Base-by-base conservation (phyloP, 2,329 filamentous ascomycete genomes). In the Penicillium sp. region DNA sequence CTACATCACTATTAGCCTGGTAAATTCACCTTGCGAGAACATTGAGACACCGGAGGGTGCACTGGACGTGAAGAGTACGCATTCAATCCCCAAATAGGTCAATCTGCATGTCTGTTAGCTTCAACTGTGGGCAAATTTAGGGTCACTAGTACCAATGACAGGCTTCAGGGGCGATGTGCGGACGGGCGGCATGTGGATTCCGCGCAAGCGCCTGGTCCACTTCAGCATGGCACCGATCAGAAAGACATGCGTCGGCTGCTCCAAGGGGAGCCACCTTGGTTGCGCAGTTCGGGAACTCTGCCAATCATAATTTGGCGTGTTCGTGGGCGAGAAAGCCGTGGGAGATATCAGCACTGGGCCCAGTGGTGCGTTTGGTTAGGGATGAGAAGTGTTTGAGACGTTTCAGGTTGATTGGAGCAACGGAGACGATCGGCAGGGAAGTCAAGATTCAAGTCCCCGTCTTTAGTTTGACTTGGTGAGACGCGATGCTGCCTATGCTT, bases 131-230 rank as follows among this genome's bases (percentile, higher is more conserved):
- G 27, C 35, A 33, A 28, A 36, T 21, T 28, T 30, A 23, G 16
- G 19, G 18, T 30, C 36, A n/a, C n/a, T 11, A 34, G 36, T 32
- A 20, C 37, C 37, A 45, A 41, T 36, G 19, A 16, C n/a, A 15
- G 15, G 20, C 23, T 18, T 16, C 21, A 14, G 16, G 15, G 16
- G 19, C 18, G 28, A 19, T 36, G 28, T 19, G 13, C 16, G 17
- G 26, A 16, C 29, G 23, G 37, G 23, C 23, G 33, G 33, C 19
- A 33, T 36, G 16, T 23, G 23, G 37, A 41, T 41, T 45, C 42
- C 29, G 33, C 29, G 42, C 42, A 45, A 45, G 37, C 37, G 42
- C 33, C 29, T 32, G 33, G 28, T 37, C 41, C 42, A 45, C 42
- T 40, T 19, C 11, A 33, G 17, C 19, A 36, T 36, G 39, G 39